phyloP scores from a whole-genome alignment of 2,329 filamentous ascomycete species.

The Arthrobotrys sphaeroides region DNA sequence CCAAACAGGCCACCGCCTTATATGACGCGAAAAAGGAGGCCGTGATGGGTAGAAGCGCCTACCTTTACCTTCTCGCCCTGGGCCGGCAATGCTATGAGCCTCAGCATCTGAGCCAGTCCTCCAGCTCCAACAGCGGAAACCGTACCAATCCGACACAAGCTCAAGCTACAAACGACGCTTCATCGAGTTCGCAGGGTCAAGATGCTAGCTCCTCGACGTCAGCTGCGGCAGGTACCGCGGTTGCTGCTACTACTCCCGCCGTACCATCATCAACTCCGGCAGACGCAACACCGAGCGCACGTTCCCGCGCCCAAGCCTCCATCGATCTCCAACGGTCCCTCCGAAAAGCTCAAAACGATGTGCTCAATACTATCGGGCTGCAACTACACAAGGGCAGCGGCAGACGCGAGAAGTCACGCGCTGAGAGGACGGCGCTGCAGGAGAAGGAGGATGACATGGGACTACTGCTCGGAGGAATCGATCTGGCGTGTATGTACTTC shows the following conservation, averaged over 20 bases:
- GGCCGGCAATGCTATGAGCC: conserved; percentile 51
- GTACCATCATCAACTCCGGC: background rate
- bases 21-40: conserved; percentile 7
- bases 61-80: conserved; percentile 50
- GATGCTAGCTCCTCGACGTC: background rate
- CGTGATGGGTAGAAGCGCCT: conserved; percentile 52
- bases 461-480: conserved; percentile 55
- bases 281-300: background rate
- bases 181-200: background rate
- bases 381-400: conserved; percentile 49
- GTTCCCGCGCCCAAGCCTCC: conserved; percentile 51
- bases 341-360: conserved; percentile 58
- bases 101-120: conserved; percentile 20
- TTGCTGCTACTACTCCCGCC: background rate
- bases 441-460: conserved; percentile 58
- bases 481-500: conserved; percentile 57
- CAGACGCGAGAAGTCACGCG: conserved; percentile 36
- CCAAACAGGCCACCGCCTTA: background rate
- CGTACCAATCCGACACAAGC: background rate
- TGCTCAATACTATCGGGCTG: conserved; percentile 57
- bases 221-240: background rate
- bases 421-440: conserved; percentile 36
- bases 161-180: conserved; percentile 4
- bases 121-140: background rate
- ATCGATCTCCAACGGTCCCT: conserved; percentile 56